phyloP scores from a whole-genome alignment of 2,329 filamentous ascomycete species.

The Colletotrichum musicola region DNA sequence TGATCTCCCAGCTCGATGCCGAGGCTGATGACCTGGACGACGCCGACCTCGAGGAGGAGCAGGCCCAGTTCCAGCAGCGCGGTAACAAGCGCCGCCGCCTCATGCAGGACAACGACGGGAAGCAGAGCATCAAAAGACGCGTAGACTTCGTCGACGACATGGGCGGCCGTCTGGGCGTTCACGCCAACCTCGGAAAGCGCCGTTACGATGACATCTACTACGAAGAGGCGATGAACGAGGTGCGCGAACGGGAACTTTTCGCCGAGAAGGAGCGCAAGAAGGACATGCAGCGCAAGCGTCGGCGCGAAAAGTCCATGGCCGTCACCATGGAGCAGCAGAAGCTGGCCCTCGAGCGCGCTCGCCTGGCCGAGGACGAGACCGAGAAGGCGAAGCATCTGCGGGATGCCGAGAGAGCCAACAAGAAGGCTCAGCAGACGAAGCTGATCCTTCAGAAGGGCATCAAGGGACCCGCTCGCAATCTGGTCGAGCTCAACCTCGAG shows the following conservation, averaged over 20 bases:
- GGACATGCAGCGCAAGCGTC: conserved; percentile 98
- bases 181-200: conserved; percentile 78
- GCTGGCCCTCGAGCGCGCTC: conserved; percentile 81
- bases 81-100: conserved; percentile 77
- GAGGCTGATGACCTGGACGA: conserved; percentile 60
- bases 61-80: conserved; percentile 65
- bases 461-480: conserved; percentile 77
- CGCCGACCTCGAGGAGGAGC: conserved; percentile 58
- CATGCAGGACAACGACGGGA: conserved; percentile 71
- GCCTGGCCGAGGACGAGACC: conserved; percentile 82
- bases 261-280: conserved; percentile 99
- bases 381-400: conserved; percentile 85
- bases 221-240: conserved; percentile 84
- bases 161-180: conserved; percentile 73
- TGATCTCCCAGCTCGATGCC: conserved; percentile 60
- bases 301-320: conserved; percentile 95
- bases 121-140: conserved; percentile 73
- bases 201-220: conserved; percentile 84
- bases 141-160: conserved; percentile 70
- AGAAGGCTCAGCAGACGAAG: conserved; percentile 93
- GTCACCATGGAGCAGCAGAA: conserved; percentile 93
- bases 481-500: conserved; percentile 82
- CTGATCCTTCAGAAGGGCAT: conserved; percentile 88
- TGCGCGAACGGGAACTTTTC: conserved; percentile 88
- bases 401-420: conserved; percentile 89